These are phyloP conservation scores for Rhazya stricta DNA, from an alignment of 257 asterid genomes.

Conservation along the genomic window DNA sequence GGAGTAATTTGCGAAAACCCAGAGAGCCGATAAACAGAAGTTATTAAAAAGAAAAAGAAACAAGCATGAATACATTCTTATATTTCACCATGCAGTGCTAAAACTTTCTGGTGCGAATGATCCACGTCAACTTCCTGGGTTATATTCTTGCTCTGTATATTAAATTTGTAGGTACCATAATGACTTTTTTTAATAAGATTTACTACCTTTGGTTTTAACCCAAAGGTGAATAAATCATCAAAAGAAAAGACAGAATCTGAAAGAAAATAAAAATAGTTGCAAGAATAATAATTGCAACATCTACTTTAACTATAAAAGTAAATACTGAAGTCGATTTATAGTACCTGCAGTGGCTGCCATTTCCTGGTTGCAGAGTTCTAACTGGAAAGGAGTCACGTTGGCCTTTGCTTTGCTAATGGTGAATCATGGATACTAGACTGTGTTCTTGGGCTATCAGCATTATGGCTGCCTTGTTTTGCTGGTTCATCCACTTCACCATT, in stretches of 20 bases:
- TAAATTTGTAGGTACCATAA: too few species aligned
- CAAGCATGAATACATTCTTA: too few species aligned
- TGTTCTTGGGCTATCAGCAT: not conserved
- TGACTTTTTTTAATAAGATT: too few species aligned
- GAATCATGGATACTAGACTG: constrained; percentile 3
- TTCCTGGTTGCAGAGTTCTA: not conserved
- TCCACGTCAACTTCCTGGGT: not conserved
- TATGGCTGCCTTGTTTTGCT: not conserved
- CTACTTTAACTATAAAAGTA: not conserved
- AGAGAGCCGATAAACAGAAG: too few species aligned
- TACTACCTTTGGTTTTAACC: not conserved
- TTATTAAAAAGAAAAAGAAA: too few species aligned
- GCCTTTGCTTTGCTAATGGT: not conserved
- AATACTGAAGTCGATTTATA: not conserved
- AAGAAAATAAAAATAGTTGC: not conserved
- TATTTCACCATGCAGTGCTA: too few species aligned
- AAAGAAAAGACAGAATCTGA: not conserved
- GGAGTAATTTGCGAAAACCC: too few species aligned
- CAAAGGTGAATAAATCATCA: not conserved
- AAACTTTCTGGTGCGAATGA: too few species aligned
- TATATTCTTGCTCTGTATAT: not conserved
- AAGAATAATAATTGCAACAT: not conserved
- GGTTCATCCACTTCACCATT: not conserved
- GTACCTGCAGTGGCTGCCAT: not conserved
- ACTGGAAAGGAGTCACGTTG: not conserved